Base-by-base conservation (phyloP, 2,329 filamentous ascomycete genomes). In the Proliferodiscus dingleyae region DNA sequence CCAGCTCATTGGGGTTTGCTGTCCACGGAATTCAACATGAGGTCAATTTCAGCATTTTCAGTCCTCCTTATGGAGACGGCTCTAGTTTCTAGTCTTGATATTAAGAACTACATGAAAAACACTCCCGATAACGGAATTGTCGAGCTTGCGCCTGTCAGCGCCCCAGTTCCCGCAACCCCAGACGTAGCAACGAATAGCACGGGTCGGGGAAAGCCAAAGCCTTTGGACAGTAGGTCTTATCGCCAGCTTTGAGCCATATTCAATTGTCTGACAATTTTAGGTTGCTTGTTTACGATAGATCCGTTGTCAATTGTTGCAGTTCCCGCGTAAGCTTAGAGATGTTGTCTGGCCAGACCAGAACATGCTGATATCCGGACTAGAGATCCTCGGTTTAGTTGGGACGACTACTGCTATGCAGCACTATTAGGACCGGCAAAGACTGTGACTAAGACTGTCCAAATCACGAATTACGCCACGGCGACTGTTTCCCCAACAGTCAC, bases 11-110 rank as follows among this genome's bases (percentile, higher is more conserved):
- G n/a, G n/a, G n/a, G n/a, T n/a, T n/a, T n/a, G n/a, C n/a, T 6
- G 29, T 15, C 5, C 15, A n/a, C 15, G 16, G 9, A 26, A n/a
- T 34, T 21, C 41, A 43, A 9, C 13, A 43, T 43, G 41, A 43
- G 22, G 30, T 34, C 21, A 11, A 26, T n/a, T 43, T 24, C 22
- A 23, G 11, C 29, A 7, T 10, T 43, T 6, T 4, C 22, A 7
- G 23, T 24, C 19, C 21, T 43, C 7, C 19, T 36, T 19, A 29
- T 43, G 29, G 41, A 43, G 23, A 30, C 41, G 18, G 32, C 18
- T 23, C 19, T 36, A 3, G 23, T 16, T 16, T 28, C 18, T 28
- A 13, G 8, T n/a, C 21, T 8, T 15, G 18, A 18, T 24, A n/a
- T 16, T 29, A 29, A n/a, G 37, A 18, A 13, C 7, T 5, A 15